Evolutionary conservation across 139 green algal species (phyloP).

Genomic region (Pseudopediastrum boryanum): DNA sequence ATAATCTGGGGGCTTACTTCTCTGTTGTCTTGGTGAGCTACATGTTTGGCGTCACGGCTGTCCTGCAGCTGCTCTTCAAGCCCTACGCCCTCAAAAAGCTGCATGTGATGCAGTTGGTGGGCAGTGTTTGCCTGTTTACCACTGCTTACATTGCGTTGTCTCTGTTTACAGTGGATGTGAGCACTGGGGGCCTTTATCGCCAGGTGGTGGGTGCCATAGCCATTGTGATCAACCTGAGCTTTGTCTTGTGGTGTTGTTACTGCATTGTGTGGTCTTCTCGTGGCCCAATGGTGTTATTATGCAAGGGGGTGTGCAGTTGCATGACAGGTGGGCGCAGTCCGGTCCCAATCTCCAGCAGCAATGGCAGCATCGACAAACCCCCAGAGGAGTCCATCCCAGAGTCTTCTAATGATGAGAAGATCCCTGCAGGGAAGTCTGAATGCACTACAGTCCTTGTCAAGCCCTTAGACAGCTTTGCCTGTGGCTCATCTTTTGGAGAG

Average conservation of each 20-base stretch:
- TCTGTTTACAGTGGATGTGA: background rate
- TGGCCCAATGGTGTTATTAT: too few relatives aligned
- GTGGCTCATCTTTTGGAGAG: too few relatives aligned
- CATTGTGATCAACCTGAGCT: slow-evolving; percentile 2
- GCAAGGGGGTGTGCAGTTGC: too few relatives aligned
- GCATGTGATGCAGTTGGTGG: background rate
- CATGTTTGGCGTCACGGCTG: background rate
- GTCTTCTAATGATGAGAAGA: too few relatives aligned
- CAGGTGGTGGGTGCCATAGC: background rate
- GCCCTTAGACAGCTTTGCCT: too few relatives aligned
- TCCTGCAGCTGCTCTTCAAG: slow-evolving; percentile 7
- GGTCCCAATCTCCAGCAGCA: too few relatives aligned
- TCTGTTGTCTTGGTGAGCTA: background rate
- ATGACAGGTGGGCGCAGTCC: too few relatives aligned
- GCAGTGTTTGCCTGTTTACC: background rate
- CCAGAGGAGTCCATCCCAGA: too few relatives aligned
- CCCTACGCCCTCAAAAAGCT: background rate
- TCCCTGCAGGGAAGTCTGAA: too few relatives aligned
- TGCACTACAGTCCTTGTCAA: too few relatives aligned
- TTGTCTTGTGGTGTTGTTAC: background rate
- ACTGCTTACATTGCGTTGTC: background rate
- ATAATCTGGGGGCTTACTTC: background rate
- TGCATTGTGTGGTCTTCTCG: too few relatives aligned
- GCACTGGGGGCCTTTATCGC: background rate
- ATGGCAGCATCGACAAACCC: too few relatives aligned